Base-by-base conservation (phyloP, 2,329 filamentous ascomycete species). In the Calonectria crousiana region DNA sequence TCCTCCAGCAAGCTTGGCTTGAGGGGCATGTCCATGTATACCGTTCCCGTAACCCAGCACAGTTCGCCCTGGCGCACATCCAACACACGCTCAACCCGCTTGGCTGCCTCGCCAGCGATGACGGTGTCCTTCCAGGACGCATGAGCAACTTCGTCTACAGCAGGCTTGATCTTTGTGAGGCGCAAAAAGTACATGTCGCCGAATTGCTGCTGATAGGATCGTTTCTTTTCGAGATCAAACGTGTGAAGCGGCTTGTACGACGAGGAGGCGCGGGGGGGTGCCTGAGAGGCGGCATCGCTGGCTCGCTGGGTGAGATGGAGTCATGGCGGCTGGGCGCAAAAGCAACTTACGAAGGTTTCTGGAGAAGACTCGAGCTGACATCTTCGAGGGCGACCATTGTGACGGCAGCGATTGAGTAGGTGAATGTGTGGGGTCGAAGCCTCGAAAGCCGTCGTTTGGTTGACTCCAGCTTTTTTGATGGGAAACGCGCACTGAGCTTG, bases 1-100 rank as follows among this genome's bases (percentile, higher is more conserved):
- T 99, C 97, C 74, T 98, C 96, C 41, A 99, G 87, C 83, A 99
- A 96, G 82, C 97, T 98, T 1, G 97, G 97, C 86, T 99, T 99
- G 81, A 98, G 85, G 3, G 94, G 92, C 95, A 99, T 96, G 77
- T 98, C 95, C 94, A 98, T 98, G 84, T 98, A 99, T 38, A 98
- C 92, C 0, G 97, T 99, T 20, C 97, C 97, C 0, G 93, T 90
- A 20, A 99, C 94, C 95, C 96, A 99, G 86, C 96, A 98, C 44
- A 98, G 88, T 86, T 98, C 93, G 76, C 97, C 97, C 87, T 98
- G 97, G 74, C 96, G 92, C 67, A 99, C 97, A 85, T 99, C 96
- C 36, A 99, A 90, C 74, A 99, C 97, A 78, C 97, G 90, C 38
- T 98, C 95, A 20, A 97, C 95, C 77, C 90, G 92, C 78, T 90